Percentiles rank a stretch among this genome's conserved stretches.
These are phyloP conservation scores for Curvularia lunata DNA, from an alignment of 2,329 filamentous ascomycete species.

Conservation along the genomic window DNA sequence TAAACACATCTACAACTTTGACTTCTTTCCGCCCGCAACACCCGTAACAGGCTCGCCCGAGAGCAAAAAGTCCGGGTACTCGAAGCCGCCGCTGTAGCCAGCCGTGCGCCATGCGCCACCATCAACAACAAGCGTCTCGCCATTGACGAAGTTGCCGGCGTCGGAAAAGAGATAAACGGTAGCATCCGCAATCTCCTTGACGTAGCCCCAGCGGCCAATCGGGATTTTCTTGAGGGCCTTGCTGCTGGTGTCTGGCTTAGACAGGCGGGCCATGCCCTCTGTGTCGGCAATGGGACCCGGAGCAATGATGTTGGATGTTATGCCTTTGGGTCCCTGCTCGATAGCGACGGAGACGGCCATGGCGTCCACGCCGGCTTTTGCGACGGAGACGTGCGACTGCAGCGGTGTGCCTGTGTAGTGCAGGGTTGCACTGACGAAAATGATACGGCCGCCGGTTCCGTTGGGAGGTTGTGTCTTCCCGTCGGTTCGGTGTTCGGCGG, in stretches of 20 bases:
- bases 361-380: constrained; percentile 89
- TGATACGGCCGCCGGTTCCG: constrained; percentile 78
- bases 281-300: constrained; percentile 87
- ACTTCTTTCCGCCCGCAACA: constrained; percentile 64
- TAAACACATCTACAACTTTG: constrained; percentile 55
- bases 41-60: constrained; percentile 61
- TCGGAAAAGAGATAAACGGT: constrained; percentile 90
- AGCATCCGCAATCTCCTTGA: constrained; percentile 90
- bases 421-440: constrained; percentile 89
- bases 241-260: constrained; percentile 42
- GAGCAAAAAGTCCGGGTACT: constrained; percentile 66
- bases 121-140: constrained; percentile 74
- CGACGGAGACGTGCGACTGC: constrained; percentile 87
- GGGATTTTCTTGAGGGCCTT: constrained; percentile 61
- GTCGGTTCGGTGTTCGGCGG: constrained; percentile 66
- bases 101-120: constrained; percentile 59
- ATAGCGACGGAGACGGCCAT: constrained; percentile 80
- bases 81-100: constrained; percentile 49
- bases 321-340: constrained; percentile 85
- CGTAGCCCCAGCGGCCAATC: constrained; percentile 74
- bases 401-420: constrained; percentile 87
- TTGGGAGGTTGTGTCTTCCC: constrained; percentile 56
- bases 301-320: constrained; percentile 87
- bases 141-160: constrained; percentile 84
- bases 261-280: constrained; percentile 63